phyloP scores from a whole-genome alignment of 352 stramenopile species.

The Globisporangium paddicum region DNA sequence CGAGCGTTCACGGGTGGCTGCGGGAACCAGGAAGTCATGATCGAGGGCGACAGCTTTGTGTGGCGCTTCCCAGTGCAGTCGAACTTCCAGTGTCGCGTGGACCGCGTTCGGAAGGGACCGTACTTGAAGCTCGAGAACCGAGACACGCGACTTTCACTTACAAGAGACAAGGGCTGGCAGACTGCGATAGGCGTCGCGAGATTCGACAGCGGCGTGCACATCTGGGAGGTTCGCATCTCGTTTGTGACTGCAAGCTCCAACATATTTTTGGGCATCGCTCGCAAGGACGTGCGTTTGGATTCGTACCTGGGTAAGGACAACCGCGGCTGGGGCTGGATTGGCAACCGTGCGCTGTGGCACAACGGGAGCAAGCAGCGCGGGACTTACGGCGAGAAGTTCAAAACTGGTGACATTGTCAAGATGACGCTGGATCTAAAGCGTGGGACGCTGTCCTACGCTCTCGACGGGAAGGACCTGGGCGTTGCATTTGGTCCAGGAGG shows the following conservation, averaged over 20 bases:
- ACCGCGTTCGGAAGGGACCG: slow-evolving; percentile 78
- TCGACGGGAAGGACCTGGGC: slow-evolving; percentile 88
- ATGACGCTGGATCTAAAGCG: slow-evolving; percentile 81
- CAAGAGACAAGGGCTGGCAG: slow-evolving; percentile 88
- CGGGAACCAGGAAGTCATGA: slow-evolving; percentile 82
- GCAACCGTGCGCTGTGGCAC: slow-evolving; percentile 87
- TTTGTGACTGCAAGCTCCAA: slow-evolving; percentile 88
- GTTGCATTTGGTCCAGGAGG: slow-evolving; percentile 86
- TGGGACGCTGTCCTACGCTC: slow-evolving; percentile 80
- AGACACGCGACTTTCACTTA: slow-evolving; percentile 78
- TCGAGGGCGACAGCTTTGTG: slow-evolving; percentile 83
- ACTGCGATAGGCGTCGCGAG: slow-evolving; percentile 83
- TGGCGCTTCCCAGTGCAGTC: slow-evolving; percentile 87
- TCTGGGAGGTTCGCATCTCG: slow-evolving; percentile 86
- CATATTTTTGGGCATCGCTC: slow-evolving; percentile 86
- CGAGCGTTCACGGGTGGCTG: slow-evolving; percentile 79
- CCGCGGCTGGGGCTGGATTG: slow-evolving; percentile 89
- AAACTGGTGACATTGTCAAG: slow-evolving; percentile 78
- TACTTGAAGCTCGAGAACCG: slow-evolving; percentile 88
- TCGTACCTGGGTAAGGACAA: slow-evolving; percentile 92
- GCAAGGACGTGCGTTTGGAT: slow-evolving; percentile 78
- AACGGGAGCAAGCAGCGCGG: slow-evolving; percentile 88
- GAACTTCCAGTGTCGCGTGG: slow-evolving; percentile 87
- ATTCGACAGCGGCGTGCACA: slow-evolving; percentile 81
- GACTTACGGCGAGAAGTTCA: slow-evolving; percentile 90